Conservation (phyloP, 176 grass and related monocot genomes). For the Dendrocalamus sinicus region DNA sequence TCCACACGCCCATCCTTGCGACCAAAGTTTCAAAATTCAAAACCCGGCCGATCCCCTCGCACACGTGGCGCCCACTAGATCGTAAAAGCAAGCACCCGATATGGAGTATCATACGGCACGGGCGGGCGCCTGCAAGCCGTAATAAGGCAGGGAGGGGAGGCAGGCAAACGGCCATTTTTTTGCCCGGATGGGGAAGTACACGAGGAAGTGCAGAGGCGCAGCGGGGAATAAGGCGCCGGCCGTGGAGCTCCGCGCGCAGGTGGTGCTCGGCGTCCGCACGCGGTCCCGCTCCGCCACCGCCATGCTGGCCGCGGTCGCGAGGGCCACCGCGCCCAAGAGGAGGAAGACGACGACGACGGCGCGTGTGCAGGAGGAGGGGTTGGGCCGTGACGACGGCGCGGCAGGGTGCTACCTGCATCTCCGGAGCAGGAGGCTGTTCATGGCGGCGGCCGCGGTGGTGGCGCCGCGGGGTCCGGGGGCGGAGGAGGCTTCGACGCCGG, state of each 20-base stretch:
- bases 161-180: conserved; percentile 12
- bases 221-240: conserved; percentile 15
- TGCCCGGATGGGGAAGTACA: conserved; percentile 58
- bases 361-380: neutral
- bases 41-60: neutral
- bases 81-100: neutral
- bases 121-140: neutral
- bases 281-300: conserved; percentile 42
- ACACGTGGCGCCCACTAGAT: neutral
- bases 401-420: conserved; percentile 56
- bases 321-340: conserved; percentile 4
- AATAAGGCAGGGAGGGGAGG: too few species aligned
- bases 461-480: neutral
- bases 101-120: neutral
- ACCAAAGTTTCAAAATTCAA: conserved; percentile 19
- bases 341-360: conserved; percentile 19
- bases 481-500: neutral
- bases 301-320: neutral
- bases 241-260: conserved; percentile 52
- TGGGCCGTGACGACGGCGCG: neutral
- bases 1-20: neutral
- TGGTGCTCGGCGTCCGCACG: conserved; percentile 49
- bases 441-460: conserved; percentile 4
- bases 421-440: conserved; percentile 58
- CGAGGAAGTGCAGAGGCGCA: conserved; percentile 54